phyloP scores from a whole-genome alignment of 208 protist species.

The Wallacemonas sp. region DNA sequence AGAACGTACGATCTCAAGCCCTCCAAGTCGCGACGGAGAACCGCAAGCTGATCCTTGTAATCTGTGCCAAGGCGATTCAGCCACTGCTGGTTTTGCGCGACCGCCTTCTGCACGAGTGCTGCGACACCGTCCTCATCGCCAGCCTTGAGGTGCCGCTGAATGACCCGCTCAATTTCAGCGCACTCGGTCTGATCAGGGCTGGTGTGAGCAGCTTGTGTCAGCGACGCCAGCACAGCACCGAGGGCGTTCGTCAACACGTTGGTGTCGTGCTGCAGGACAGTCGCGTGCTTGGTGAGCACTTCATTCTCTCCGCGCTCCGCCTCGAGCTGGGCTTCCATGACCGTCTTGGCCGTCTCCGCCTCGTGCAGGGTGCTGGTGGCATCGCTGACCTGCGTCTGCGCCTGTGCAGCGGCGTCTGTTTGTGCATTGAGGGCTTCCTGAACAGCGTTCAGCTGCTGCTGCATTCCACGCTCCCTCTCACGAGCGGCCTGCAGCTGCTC shows the following conservation, averaged over 20 bases:
- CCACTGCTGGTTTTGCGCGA: conserved; percentile 27
- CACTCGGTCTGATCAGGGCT: too few relatives aligned
- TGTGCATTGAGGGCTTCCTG: background rate
- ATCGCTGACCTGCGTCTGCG: background rate
- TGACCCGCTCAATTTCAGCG: conserved; percentile 23
- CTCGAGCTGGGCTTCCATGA: conserved; percentile 2
- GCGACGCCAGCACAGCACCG: conserved; percentile 8
- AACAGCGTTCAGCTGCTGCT: conserved; percentile 12
- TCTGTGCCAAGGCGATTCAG: conserved; percentile 45
- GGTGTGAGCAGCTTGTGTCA: too few relatives aligned
- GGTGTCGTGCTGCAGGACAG: conserved; percentile 31
- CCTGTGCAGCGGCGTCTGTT: background rate
- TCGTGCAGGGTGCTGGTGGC: background rate
- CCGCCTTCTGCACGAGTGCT: conserved; percentile 22
- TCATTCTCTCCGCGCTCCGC: background rate
- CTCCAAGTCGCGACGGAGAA: conserved; percentile 47
- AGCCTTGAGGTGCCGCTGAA: conserved; percentile 56
- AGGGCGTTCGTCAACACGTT: conserved; percentile 33
- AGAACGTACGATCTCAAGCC: conserved; percentile 66
- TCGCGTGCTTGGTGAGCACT: conserved; percentile 5
- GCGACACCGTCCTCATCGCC: conserved; percentile 38
- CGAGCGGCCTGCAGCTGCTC: background rate
- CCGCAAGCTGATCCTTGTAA: conserved; percentile 61
- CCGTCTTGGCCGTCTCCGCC: background rate
- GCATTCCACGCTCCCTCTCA: background rate